These are phyloP conservation scores for Tolypocladium ovalisporum DNA, from an alignment of 2,329 filamentous ascomycete genomes.

Conservation along the genomic window DNA sequence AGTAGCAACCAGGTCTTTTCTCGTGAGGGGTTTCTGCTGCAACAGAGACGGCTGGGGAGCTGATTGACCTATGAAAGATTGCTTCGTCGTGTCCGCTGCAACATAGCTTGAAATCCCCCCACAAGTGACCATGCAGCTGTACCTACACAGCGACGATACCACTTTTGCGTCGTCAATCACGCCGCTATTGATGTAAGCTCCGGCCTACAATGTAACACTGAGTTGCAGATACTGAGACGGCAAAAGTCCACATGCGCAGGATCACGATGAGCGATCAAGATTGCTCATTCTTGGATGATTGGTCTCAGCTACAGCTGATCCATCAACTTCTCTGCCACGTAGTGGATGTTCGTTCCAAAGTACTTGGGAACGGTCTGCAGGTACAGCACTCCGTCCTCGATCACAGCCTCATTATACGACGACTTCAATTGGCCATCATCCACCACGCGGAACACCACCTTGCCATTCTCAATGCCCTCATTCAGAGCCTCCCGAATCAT, in stretches of 20 bases:
- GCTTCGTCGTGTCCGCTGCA: not conserved
- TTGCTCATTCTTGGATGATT: too few relatives aligned
- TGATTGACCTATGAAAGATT: not conserved
- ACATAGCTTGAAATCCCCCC: not conserved
- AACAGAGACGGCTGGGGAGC: not conserved
- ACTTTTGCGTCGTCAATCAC: too few relatives aligned
- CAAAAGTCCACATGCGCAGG: not conserved
- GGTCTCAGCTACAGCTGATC: conserved; percentile 12
- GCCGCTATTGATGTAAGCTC: too few relatives aligned
- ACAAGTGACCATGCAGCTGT: not conserved
- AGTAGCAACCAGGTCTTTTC: not conserved
- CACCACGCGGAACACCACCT: conserved; percentile 34
- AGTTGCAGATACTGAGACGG: not conserved
- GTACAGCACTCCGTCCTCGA: conserved; percentile 39
- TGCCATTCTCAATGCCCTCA: conserved; percentile 30
- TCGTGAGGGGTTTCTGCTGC: not conserved
- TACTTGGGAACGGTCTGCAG: conserved; percentile 26
- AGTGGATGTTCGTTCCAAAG: conserved; percentile 19
- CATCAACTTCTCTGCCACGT: conserved; percentile 18
- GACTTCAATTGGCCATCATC: conserved; percentile 27
- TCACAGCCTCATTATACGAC: conserved; percentile 32
- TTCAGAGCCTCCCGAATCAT: conserved; percentile 36
- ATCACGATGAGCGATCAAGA: too few relatives aligned
- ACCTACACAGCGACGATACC: not conserved
- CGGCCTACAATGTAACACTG: too few relatives aligned